A percentile compares a stretch with the other conserved stretches of the same genome.
These are phyloP conservation scores for Camellia oleifera DNA, from an alignment of 179 eudicot genomes.

Conservation along the genomic window DNA sequence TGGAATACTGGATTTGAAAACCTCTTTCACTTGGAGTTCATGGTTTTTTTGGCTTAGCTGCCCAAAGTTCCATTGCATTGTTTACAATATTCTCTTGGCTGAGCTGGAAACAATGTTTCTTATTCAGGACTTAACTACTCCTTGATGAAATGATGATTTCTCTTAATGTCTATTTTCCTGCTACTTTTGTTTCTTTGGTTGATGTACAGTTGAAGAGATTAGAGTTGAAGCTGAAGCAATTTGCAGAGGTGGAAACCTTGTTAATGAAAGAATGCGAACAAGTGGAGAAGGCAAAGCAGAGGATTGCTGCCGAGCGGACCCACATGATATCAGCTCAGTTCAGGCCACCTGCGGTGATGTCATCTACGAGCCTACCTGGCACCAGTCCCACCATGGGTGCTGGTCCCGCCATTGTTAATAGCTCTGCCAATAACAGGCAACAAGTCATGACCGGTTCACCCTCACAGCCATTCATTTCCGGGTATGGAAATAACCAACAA, in stretches of 20 bases:
- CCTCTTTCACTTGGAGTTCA: not conserved
- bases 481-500: constrained; percentile 51
- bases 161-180: not conserved
- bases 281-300: constrained; percentile 82
- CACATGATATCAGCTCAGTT: constrained; percentile 55
- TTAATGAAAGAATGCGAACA: constrained; percentile 96
- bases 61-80: not conserved
- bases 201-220: constrained; percentile 75
- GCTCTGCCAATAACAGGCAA: constrained; percentile 45
- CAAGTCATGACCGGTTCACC: constrained; percentile 37
- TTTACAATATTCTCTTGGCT: not conserved
- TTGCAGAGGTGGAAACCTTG: constrained; percentile 91
- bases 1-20: not conserved
- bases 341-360: constrained; percentile 48
- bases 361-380: constrained; percentile 39
- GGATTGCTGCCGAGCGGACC: constrained; percentile 65
- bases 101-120: not conserved
- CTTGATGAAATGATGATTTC: too few relatives aligned
- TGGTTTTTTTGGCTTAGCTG: not conserved
- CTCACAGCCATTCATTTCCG: constrained; percentile 57
- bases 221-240: constrained; percentile 94
- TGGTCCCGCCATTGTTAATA: constrained; percentile 39
- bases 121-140: not conserved
- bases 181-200: not conserved
- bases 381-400: constrained; percentile 36